These are phyloP conservation scores for Heliamphora pulchella DNA, from an alignment of 179 eudicot genomes.

Conservation along the genomic window DNA sequence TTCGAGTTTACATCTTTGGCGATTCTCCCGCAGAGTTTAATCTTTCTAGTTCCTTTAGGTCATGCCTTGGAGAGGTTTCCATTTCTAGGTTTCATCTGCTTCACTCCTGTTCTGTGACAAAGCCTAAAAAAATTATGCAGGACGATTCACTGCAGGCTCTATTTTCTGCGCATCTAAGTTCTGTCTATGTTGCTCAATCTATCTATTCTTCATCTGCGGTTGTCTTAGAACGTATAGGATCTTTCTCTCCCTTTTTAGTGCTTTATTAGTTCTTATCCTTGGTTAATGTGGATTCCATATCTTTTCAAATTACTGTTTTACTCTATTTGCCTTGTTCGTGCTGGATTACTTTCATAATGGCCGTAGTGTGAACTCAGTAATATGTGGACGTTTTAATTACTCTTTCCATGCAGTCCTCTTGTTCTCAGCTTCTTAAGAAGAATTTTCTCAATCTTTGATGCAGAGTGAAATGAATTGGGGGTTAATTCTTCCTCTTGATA, in stretches of 20 bases:
- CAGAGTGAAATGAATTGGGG: background rate
- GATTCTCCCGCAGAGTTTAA: conserved; percentile 17
- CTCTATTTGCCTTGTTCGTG: conserved; percentile 21
- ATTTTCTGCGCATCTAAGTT: conserved; percentile 32
- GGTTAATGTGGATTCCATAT: conserved; percentile 30
- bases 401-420: conserved; percentile 12
- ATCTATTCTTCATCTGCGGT: conserved; percentile 37
- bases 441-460: conserved; percentile 7
- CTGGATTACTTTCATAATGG: conserved; percentile 5
- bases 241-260: conserved; percentile 32
- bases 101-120: conserved; percentile 21
- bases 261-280: conserved; percentile 36
- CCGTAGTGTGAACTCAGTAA: conserved; percentile 5
- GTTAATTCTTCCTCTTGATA: conserved; percentile 7
- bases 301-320: conserved; percentile 24
- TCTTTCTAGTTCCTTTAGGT: conserved; percentile 33
- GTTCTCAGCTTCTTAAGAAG: conserved; percentile 6
- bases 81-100: conserved; percentile 27
- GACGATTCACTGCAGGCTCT: conserved; percentile 25
- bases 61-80: conserved; percentile 26
- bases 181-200: conserved; percentile 27
- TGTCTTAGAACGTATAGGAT: conserved; percentile 44
- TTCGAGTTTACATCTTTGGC: conserved; percentile 21
- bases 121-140: conserved; percentile 24
- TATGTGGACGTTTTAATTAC: conserved; percentile 8